Percentiles rank a stretch among this genome's conserved stretches.
These are phyloP conservation scores for Mycena epipterygia DNA, from an alignment of 768 basidiomycete species.

Conservation along the genomic window DNA sequence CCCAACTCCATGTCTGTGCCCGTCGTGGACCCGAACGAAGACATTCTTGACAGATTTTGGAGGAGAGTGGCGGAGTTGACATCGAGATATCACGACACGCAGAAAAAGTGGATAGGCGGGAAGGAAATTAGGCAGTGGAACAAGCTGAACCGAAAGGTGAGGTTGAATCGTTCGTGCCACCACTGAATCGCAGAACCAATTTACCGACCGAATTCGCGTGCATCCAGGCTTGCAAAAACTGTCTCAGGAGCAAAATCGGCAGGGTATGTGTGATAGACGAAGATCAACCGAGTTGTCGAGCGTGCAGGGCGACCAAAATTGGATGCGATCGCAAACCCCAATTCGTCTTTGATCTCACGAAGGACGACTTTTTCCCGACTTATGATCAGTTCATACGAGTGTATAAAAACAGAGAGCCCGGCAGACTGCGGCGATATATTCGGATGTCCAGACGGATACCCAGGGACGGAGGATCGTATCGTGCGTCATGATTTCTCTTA, in stretches of 20 bases:
- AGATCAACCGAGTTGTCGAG: not conserved
- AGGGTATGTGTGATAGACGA: not conserved
- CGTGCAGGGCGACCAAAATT: not conserved
- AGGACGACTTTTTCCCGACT: not conserved
- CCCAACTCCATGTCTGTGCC: no score
- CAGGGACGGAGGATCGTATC: no score
- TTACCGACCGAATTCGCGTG: not conserved
- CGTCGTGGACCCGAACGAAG: not conserved
- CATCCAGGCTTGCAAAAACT: not conserved
- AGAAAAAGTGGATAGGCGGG: not conserved
- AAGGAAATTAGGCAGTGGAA: constrained; percentile 3
- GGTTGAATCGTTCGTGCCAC: not conserved
- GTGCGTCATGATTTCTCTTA: no score
- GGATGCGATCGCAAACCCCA: not conserved
- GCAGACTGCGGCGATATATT: not conserved
- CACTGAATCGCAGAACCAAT: not conserved
- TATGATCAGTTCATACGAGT: not conserved
- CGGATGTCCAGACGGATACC: no score
- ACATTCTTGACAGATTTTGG: not conserved
- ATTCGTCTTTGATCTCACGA: not conserved
- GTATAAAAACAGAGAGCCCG: not conserved
- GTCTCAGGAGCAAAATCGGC: not conserved
- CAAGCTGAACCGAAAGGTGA: not conserved
- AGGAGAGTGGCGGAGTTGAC: not conserved
- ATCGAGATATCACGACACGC: not conserved